Base-by-base conservation (phyloP, 345 rosid species). In the Microthlaspi erraticum region DNA sequence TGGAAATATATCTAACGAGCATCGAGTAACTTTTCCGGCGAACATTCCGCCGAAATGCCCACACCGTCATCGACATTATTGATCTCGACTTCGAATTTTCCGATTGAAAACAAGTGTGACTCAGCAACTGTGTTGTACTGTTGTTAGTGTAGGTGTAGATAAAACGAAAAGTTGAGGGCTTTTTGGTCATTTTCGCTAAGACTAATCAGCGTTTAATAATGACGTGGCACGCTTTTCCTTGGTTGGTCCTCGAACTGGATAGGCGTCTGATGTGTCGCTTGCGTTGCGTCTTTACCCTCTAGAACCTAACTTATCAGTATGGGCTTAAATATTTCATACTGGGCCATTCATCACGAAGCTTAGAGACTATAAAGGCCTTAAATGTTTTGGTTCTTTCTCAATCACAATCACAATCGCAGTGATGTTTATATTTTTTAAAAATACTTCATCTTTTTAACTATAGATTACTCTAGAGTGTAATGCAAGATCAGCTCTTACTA, bases 11-110 rank as follows among this genome's bases (percentile, higher is more conserved):
- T 17, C 88, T 66, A 0, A 66, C 10, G 10, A 62, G 83, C 60
- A 85, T 19, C 29, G 82, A 60, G 43, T 77, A 76, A 2, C 60
- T 55, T 33, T 60, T 56, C 61, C 59, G 73, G 31, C 43, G 82
- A 72, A 74, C 51, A 61, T 75, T 78, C 20, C 94, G 87, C 13
- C 86, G 88, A 72, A 88, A 60, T 43, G 85, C 59, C 65, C 85
- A 82, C 6, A 77, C 69, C 78, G 82, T 79, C 65, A 71, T 72
- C 67, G 89, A 83, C 92, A 86, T 87, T 19, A 86, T 87, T 19
- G 42, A 73, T 82, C 68, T 46, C 63, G 64, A 54, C 65, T 59
- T 72, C 66, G 71, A 46, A 14, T 34, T 33, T 51, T 20, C 59
- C 29, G 42, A 58, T 60, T 39, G 56, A 17, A 48, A 68, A 46